A percentile compares a stretch with the other conserved stretches of the same genome.
phyloP scores from a whole-genome alignment of 2,329 filamentous ascomycete genomes.

The Hypoxylon sp. region DNA sequence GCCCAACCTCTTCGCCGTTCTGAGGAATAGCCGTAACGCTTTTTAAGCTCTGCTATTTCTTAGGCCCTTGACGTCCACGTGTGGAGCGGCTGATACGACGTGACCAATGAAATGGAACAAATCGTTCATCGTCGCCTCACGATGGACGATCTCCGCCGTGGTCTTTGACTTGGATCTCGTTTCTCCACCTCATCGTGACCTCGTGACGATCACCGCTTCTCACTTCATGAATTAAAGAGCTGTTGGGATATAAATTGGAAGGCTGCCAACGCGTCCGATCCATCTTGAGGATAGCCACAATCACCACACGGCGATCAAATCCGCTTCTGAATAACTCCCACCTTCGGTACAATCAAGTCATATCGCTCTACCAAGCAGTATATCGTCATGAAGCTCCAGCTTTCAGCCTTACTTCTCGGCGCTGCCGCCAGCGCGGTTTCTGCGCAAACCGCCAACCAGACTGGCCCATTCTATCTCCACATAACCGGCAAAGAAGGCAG shows the following conservation, averaged over 20 bases:
- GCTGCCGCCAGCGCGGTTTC: constrained; percentile 49
- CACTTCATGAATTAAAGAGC: constrained; percentile 6
- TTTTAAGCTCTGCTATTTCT: constrained; percentile 15
- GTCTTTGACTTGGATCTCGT: constrained; percentile 15
- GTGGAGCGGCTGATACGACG: constrained; percentile 38
- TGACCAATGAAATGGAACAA: constrained; percentile 25
- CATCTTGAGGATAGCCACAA: constrained; percentile 4
- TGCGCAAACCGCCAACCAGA: constrained; percentile 53
- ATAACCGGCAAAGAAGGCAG: constrained; percentile 50
- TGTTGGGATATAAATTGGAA: constrained; percentile 32
- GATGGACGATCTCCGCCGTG: constrained; percentile 21
- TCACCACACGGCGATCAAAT: constrained; percentile 9
- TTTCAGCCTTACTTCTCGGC: constrained; percentile 49
- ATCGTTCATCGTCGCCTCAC: constrained; percentile 7
- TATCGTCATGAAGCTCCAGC: constrained; percentile 53
- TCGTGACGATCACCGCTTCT: constrained; percentile 35
- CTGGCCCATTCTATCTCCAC: constrained; percentile 55
- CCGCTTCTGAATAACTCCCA: constrained; percentile 2
- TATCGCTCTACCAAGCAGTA: constrained; percentile 1
- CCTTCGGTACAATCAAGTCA: constrained; percentile 2
- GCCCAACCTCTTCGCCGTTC: constrained; percentile 16
- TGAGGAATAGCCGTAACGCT: constrained; percentile 6
- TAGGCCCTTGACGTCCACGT: constrained; percentile 31
- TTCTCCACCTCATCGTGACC: constrained; percentile 27
- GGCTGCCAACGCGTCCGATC: constrained; percentile 9